These are phyloP conservation scores for Discostella stelligera DNA, from an alignment of 352 stramenopile genomes.

Conservation along the genomic window DNA sequence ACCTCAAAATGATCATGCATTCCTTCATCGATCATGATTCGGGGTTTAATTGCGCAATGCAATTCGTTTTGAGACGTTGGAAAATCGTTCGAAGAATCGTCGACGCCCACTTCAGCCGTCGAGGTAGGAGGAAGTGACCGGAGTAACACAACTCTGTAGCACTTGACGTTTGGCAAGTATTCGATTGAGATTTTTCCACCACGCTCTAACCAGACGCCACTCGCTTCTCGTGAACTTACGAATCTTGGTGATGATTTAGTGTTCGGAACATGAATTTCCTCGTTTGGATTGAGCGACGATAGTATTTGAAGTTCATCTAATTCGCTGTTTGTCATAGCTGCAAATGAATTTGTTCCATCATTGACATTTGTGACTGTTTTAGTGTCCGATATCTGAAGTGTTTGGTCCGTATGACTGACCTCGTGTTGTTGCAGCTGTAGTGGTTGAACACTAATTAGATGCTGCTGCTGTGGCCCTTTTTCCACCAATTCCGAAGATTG, in stretches of 20 bases:
- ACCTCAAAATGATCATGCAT: neutral
- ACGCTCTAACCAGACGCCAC: neutral
- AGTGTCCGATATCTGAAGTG: neutral
- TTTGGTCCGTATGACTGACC: neutral
- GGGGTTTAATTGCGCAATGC: conserved; percentile 1
- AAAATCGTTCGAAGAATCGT: neutral
- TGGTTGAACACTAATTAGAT: neutral
- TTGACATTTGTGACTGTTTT: neutral
- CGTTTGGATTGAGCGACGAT: neutral
- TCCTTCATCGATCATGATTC: neutral
- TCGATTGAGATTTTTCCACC: conserved; percentile 26
- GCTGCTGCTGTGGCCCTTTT: neutral
- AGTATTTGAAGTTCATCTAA: neutral
- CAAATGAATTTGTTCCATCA: neutral
- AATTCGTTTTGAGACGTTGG: conserved; percentile 22
- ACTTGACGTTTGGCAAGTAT: conserved; percentile 44
- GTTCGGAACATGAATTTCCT: neutral
- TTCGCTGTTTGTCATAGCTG: neutral
- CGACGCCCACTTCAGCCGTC: neutral
- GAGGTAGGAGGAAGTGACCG: neutral
- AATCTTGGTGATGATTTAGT: neutral
- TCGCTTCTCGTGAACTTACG: neutral
- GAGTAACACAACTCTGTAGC: conserved; percentile 34
- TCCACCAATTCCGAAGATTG: neutral
- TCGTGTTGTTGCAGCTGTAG: neutral